phyloP scores from a whole-genome alignment of 352 stramenopile genomes.

The Elongisporangium prolatum region DNA sequence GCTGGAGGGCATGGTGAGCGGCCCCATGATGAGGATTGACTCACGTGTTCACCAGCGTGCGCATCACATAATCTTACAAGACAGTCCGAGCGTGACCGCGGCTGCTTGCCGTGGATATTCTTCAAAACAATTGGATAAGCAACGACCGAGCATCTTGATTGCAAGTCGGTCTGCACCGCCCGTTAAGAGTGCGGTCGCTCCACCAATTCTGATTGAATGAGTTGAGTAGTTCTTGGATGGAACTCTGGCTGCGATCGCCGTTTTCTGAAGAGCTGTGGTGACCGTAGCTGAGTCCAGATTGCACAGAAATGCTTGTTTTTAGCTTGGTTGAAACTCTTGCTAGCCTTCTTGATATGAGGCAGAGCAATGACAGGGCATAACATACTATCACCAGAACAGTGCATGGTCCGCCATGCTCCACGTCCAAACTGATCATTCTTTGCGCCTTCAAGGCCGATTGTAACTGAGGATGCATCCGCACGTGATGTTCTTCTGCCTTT shows the following conservation, averaged over 20 bases:
- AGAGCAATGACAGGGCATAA: not conserved
- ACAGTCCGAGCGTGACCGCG: constrained; percentile 4
- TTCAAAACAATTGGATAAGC: constrained; percentile 12
- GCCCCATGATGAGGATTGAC: constrained; percentile 8
- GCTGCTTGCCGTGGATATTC: constrained; percentile 9
- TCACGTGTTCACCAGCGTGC: not conserved
- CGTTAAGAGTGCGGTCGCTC: constrained; percentile 6
- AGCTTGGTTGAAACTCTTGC: not conserved
- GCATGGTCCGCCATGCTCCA: not conserved
- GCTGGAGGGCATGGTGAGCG: constrained; percentile 7
- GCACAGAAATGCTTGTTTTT: constrained; percentile 5
- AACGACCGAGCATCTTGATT: constrained; percentile 12
- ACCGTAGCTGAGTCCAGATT: constrained; percentile 3
- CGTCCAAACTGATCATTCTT: not conserved
- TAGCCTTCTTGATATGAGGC: not conserved
- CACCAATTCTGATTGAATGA: constrained; percentile 15
- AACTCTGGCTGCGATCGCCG: not conserved
- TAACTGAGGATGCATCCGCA: not conserved
- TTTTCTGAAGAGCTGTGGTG: constrained; percentile 1
- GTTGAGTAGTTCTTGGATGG: constrained; percentile 2
- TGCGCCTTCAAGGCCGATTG: not conserved
- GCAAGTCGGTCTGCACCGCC: constrained; percentile 8
- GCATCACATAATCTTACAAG: constrained; percentile 9
- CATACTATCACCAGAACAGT: not conserved
- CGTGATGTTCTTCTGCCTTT: not conserved